These are phyloP conservation scores for Discostella stelligeroides DNA, from an alignment of 108 stramenopile genomes.

Conservation along the genomic window DNA sequence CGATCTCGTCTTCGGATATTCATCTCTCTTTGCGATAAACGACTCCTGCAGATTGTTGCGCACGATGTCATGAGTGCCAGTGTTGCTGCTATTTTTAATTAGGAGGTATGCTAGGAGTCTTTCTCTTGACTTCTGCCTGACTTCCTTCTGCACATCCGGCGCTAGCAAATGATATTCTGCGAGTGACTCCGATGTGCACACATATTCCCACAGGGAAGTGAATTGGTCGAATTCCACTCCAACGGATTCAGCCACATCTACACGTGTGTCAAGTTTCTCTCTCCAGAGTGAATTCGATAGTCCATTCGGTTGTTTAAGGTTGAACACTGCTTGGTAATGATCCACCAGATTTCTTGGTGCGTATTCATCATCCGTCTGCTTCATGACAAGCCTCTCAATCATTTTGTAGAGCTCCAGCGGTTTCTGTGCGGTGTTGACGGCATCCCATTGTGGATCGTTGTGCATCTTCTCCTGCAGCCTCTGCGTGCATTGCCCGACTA, in stretches of 20 bases:
- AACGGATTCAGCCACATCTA: conserved; percentile 4
- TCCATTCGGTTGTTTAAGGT: neutral
- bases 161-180: neutral
- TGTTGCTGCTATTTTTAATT: neutral
- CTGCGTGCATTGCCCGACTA: conserved; percentile 1
- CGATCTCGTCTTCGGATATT: too few species aligned
- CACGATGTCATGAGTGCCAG: neutral
- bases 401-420: neutral
- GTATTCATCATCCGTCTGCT: conserved; percentile 8
- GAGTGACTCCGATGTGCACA: neutral
- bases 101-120: neutral
- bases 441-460: neutral
- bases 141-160: neutral
- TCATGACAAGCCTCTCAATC: neutral
- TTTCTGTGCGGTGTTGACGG: neutral
- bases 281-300: neutral
- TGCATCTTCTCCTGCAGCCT: conserved; percentile 2
- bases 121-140: neutral
- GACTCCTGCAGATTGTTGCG: neutral
- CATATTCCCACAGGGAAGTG: neutral
- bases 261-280: neutral
- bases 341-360: conserved; percentile 1
- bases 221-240: conserved; percentile 3
- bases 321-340: neutral
- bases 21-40: conserved; percentile 4